Evolutionary conservation across 2,329 filamentous ascomycete species (phyloP).

Genomic region (Westerdykella aurantiaca): DNA sequence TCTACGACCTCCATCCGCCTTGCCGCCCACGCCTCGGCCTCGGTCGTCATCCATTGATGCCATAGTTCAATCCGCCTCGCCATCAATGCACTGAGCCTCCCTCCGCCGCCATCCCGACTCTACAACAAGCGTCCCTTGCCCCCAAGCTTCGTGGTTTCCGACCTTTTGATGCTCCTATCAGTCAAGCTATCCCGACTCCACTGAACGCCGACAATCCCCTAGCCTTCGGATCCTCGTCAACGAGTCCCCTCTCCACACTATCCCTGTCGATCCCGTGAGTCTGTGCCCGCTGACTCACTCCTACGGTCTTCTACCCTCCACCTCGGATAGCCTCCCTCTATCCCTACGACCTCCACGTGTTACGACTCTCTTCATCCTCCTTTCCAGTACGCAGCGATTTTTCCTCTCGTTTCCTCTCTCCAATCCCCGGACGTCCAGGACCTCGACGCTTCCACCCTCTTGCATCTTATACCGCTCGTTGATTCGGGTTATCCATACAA

Average conservation of each 20-base stretch:
- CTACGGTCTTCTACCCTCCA: conserved; percentile 19
- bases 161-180: conserved; percentile 21
- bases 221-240: conserved; percentile 5
- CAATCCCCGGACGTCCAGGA: conserved; percentile 20
- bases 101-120: conserved; percentile 14
- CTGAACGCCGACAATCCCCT: conserved; percentile 21
- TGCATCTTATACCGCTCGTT: conserved; percentile 33
- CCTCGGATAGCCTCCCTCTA: conserved; percentile 19
- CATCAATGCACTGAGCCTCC: conserved; percentile 15
- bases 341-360: conserved; percentile 33
- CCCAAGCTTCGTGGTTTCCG: conserved; percentile 15
- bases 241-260: background rate
- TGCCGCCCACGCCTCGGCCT: conserved; percentile 29
- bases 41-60: conserved; percentile 30
- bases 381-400: conserved; percentile 34
- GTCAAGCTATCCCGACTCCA: conserved; percentile 16
- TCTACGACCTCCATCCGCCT: conserved; percentile 21
- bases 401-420: conserved; percentile 21
- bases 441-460: conserved; percentile 14
- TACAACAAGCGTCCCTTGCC: conserved; percentile 4
- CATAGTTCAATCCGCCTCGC: conserved; percentile 16
- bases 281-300: conserved; percentile 34
- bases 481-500: conserved; percentile 35
- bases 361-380: conserved; percentile 30
- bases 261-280: conserved; percentile 21